A percentile compares a stretch with the other conserved stretches of the same genome.
These are phyloP conservation scores for Hawksworthiomyces lignivorus DNA, from an alignment of 2,329 filamentous ascomycete genomes.

Conservation along the genomic window DNA sequence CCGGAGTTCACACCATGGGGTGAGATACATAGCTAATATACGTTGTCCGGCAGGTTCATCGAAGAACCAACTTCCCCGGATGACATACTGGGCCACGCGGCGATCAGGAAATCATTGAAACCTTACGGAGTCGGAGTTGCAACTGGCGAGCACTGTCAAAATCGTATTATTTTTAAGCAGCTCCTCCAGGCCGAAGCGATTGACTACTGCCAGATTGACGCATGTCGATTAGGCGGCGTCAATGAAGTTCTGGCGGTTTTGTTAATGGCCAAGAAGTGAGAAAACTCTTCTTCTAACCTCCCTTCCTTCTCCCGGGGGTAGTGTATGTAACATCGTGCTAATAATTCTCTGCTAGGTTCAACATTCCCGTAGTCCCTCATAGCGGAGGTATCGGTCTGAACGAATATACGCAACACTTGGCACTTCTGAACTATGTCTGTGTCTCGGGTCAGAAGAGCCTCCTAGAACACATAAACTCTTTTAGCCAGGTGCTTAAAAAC, in stretches of 20 bases:
- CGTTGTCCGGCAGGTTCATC: constrained; percentile 91
- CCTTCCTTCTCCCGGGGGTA: too few species aligned
- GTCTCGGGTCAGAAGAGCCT: constrained; percentile 1
- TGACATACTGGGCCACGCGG: constrained; percentile 80
- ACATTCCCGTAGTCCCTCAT: constrained; percentile 78
- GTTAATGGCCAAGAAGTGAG: constrained; percentile 67
- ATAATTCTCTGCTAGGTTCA: too few species aligned
- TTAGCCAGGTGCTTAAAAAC: not conserved
- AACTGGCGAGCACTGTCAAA: constrained; percentile 92
- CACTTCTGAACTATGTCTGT: not conserved
- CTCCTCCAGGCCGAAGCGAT: constrained; percentile 72
- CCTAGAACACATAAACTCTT: constrained; percentile 2
- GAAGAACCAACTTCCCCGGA: constrained; percentile 92
- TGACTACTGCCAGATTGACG: constrained; percentile 83
- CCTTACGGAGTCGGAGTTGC: constrained; percentile 73
- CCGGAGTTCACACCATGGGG: too few species aligned
- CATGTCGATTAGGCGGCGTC: constrained; percentile 79
- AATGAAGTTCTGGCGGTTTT: constrained; percentile 90
- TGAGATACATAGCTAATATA: constrained; percentile 56
- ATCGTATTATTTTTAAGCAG: constrained; percentile 90
- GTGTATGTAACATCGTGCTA: too few species aligned
- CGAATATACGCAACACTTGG: constrained; percentile 84
- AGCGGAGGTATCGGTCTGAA: constrained; percentile 85
- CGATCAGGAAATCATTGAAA: constrained; percentile 70
- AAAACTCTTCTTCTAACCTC: too few species aligned